Evolutionary conservation across 345 rosid genomes (phyloP).

Genomic region (Hibiscus tridactylites): DNA sequence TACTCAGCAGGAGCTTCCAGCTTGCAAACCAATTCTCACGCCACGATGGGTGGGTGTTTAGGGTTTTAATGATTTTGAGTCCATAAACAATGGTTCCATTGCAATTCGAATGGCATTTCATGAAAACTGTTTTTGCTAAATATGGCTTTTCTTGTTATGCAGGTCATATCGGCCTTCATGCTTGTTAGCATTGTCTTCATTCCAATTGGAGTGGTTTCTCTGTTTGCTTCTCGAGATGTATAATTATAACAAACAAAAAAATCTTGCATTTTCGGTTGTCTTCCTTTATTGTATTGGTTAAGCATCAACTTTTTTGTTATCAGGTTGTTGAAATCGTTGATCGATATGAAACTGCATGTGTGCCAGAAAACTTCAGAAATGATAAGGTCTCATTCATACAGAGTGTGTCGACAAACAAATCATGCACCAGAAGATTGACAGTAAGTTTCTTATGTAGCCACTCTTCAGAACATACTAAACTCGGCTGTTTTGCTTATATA

Average conservation of each 20-base stretch:
- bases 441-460: constrained; percentile 32
- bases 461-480: not conserved
- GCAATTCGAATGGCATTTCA: not conserved
- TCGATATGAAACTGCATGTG: constrained; percentile 65
- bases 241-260: constrained; percentile 8
- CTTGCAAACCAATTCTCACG: constrained; percentile 97
- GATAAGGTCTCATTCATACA: constrained; percentile 63
- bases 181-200: constrained; percentile 84
- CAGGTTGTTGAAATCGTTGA: constrained; percentile 90
- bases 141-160: constrained; percentile 10
- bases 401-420: constrained; percentile 27
- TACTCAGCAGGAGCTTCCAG: constrained; percentile 97
- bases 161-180: constrained; percentile 89
- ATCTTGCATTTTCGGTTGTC: not conserved
- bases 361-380: constrained; percentile 41
- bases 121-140: not conserved
- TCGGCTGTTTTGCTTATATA: not conserved
- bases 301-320: not conserved
- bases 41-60: constrained; percentile 69
- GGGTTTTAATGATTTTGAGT: not conserved
- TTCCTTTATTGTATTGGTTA: not conserved
- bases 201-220: constrained; percentile 89
- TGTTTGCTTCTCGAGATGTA: constrained; percentile 88
- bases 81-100: not conserved
- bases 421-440: constrained; percentile 41